phyloP scores from a whole-genome alignment of 2,329 filamentous ascomycete species.

The Sordariomycetes sp. region DNA sequence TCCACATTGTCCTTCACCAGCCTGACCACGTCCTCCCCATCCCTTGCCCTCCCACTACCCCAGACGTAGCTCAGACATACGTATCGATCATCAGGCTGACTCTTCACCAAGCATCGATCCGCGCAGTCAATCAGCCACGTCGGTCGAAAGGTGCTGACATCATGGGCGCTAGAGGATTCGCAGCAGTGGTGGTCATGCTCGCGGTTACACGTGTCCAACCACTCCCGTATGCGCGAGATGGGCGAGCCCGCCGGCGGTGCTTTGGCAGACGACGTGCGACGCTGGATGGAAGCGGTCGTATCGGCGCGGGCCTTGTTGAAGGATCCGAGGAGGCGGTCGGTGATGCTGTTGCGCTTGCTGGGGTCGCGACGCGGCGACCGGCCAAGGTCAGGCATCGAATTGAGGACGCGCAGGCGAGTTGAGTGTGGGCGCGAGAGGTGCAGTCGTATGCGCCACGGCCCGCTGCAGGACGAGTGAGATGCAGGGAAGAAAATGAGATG shows the following conservation, averaged over 20 bases:
- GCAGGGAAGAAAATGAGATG: too few relatives aligned
- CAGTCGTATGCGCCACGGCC: too few relatives aligned
- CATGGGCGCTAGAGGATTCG: not conserved
- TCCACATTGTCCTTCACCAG: slow-evolving; percentile 26
- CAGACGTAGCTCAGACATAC: slow-evolving; percentile 37
- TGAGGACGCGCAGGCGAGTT: too few relatives aligned
- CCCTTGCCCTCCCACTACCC: slow-evolving; percentile 14
- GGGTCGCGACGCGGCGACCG: slow-evolving; percentile 13
- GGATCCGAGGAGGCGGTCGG: slow-evolving; percentile 25
- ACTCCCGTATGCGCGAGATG: slow-evolving; percentile 27
- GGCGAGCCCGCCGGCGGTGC: slow-evolving; percentile 17
- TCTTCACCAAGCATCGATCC: slow-evolving; percentile 26
- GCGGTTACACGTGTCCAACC: slow-evolving; percentile 32
- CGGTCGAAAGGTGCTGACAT: slow-evolving; percentile 24
- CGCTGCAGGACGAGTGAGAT: too few relatives aligned
- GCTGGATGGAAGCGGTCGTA: slow-evolving; percentile 13
- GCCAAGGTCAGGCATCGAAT: slow-evolving; percentile 3
- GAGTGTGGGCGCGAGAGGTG: too few relatives aligned
- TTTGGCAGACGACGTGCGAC: slow-evolving; percentile 19
- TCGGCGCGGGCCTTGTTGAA: slow-evolving; percentile 21
- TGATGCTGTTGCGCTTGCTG: slow-evolving; percentile 30
- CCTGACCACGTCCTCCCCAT: slow-evolving; percentile 14
- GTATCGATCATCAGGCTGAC: slow-evolving; percentile 28
- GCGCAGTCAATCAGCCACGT: slow-evolving; percentile 30
- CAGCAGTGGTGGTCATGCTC: slow-evolving; percentile 31